Evolutionary conservation across 495 filamentous ascomycete genomes (phyloP).

Genomic region (Penicillium longicatenatum): DNA sequence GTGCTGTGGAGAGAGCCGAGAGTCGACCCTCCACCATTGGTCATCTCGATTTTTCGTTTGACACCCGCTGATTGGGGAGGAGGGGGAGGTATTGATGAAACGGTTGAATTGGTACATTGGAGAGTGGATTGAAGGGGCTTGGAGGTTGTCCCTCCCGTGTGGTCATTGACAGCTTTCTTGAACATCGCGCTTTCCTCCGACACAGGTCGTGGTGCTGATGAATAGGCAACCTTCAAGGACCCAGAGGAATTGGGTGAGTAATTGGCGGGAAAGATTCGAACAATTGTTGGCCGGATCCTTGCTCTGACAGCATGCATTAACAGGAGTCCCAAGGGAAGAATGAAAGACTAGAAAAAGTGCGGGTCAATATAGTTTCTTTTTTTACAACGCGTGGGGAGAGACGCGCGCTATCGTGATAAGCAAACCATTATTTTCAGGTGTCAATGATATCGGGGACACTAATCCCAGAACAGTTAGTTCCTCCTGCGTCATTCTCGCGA

Average conservation of each 20-base stretch:
- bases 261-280: slow-evolving; percentile 27
- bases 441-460: slow-evolving; percentile 9
- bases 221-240: slow-evolving; percentile 28
- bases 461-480: slow-evolving; percentile 26
- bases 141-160: slow-evolving; percentile 30
- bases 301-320: slow-evolving; percentile 39
- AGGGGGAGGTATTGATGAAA: slow-evolving; percentile 27
- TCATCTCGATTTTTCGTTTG: slow-evolving; percentile 49
- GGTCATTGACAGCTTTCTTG: slow-evolving; percentile 46
- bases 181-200: slow-evolving; percentile 38
- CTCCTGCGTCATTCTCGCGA: slow-evolving; percentile 23
- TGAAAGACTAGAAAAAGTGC: not conserved
- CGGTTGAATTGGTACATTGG: slow-evolving; percentile 24
- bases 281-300: slow-evolving; percentile 18
- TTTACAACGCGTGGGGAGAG: slow-evolving; percentile 2
- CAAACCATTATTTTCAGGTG: not conserved
- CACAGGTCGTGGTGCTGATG: slow-evolving; percentile 25
- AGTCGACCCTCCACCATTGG: slow-evolving; percentile 30
- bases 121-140: slow-evolving; percentile 44
- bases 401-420: slow-evolving; percentile 6
- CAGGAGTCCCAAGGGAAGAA: slow-evolving; percentile 3
- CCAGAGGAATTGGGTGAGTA: slow-evolving; percentile 11
- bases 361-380: slow-evolving; percentile 3
- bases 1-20: slow-evolving; percentile 46
- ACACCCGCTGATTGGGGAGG: slow-evolving; percentile 33